Conservation (phyloP, 192 early-diverging fungal genomes). For the Haplosporangium gracile region DNA sequence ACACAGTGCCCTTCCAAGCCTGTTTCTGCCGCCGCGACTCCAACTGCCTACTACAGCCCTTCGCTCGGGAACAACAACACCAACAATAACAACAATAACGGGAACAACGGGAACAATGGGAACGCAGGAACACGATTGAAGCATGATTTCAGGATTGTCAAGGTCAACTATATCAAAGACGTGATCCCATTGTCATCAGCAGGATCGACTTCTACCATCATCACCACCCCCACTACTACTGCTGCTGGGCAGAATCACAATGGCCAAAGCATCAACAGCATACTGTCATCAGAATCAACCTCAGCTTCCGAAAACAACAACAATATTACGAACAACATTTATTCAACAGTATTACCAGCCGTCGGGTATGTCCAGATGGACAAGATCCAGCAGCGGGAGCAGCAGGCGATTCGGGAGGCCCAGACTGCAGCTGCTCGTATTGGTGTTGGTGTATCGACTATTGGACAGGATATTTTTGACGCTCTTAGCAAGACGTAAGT, state of each 20-base stretch:
- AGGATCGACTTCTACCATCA: neutral
- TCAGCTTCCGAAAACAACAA: neutral
- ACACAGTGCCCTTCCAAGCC: slow-evolving; percentile 56
- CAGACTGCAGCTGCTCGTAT: slow-evolving; percentile 67
- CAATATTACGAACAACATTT: slow-evolving; percentile 23
- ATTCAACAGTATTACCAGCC: slow-evolving; percentile 53
- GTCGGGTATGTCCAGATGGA: slow-evolving; percentile 67
- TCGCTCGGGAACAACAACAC: slow-evolving; percentile 14
- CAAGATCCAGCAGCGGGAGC: slow-evolving; percentile 64
- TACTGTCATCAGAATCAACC: neutral
- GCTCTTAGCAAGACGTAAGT: slow-evolving; percentile 83
- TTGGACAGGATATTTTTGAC: slow-evolving; percentile 85
- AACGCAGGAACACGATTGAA: slow-evolving; percentile 41
- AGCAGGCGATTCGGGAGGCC: slow-evolving; percentile 62
- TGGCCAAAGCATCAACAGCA: neutral
- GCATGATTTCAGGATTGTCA: slow-evolving; percentile 68
- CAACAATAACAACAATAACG: neutral
- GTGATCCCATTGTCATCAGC: slow-evolving; percentile 42
- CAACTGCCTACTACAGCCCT: slow-evolving; percentile 44
- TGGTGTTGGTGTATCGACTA: slow-evolving; percentile 83
- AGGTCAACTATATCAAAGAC: slow-evolving; percentile 72
- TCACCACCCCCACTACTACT: neutral
- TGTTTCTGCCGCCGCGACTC: slow-evolving; percentile 8
- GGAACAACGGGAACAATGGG: neutral
- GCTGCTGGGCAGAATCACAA: slow-evolving; percentile 2